Evolutionary conservation across 2,329 filamentous ascomycete species (phyloP).

Genomic region (Paecilomyces formosus): DNA sequence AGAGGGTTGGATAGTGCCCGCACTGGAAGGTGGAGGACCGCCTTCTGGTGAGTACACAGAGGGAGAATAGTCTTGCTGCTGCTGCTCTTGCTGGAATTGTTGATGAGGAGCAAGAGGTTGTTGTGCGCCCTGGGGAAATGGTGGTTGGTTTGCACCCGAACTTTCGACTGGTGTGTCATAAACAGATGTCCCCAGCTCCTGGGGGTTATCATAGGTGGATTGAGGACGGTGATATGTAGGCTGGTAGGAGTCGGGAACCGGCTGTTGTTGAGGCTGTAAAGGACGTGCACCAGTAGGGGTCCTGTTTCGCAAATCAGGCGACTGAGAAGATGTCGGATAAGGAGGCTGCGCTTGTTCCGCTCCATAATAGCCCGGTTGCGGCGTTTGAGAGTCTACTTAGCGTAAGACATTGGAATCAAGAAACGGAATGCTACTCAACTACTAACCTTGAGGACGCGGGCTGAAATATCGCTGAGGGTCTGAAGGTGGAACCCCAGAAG

Average conservation of each 20-base stretch:
- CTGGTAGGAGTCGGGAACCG: conserved; percentile 41
- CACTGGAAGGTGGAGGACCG: conserved; percentile 5
- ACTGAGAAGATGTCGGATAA: conserved; percentile 32
- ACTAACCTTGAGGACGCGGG: conserved; percentile 39
- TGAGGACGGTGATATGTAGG: conserved; percentile 49
- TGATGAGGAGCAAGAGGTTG: conserved; percentile 18
- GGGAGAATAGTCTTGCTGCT: conserved; percentile 32
- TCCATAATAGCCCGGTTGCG: conserved; percentile 57
- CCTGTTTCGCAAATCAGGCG: conserved; percentile 32
- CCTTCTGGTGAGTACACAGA: conserved; percentile 31
- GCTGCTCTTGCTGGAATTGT: conserved; percentile 25
- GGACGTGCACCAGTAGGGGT: conserved; percentile 24
- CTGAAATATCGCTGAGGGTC: conserved; percentile 65
- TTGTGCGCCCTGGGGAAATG: conserved; percentile 22
- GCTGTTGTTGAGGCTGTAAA: conserved; percentile 43
- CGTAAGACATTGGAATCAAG: conserved; percentile 1
- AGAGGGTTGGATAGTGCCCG: conserved; percentile 9
- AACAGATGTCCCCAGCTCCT: conserved; percentile 69
- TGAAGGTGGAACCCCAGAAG: conserved; percentile 33
- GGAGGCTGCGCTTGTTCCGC: conserved; percentile 43
- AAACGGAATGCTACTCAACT: conserved; percentile 32
- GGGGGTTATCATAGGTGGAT: conserved; percentile 63
- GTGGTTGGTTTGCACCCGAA: conserved; percentile 19
- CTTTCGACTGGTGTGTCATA: conserved; percentile 64
- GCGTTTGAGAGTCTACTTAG: conserved; percentile 16